phyloP scores from a whole-genome alignment of 75 land plant species.

The Cryptomeria japonica region DNA sequence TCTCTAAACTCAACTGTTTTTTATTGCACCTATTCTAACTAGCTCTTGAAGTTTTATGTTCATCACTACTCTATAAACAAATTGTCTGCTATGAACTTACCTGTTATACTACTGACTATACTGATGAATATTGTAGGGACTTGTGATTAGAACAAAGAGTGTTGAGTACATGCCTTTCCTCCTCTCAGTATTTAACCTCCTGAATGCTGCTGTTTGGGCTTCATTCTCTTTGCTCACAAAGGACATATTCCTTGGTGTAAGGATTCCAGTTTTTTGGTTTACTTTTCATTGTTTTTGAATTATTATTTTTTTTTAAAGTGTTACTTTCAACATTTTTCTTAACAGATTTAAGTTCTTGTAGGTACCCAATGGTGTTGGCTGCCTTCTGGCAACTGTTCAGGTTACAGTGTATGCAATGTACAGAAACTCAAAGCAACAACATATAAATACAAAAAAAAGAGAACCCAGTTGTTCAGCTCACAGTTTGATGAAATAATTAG shows the following conservation, averaged over 20 bases:
- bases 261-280: neutral
- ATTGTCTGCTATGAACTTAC: neutral
- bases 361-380: slow-evolving; percentile 44
- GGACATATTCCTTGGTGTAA: slow-evolving; percentile 25
- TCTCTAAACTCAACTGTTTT: neutral
- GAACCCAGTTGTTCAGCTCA: neutral
- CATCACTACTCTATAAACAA: neutral
- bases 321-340: neutral
- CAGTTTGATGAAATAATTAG: neutral
- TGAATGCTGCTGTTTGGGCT: slow-evolving; percentile 33
- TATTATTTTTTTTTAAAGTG: neutral
- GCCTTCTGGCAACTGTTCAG: slow-evolving; percentile 24
- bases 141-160: slow-evolving; percentile 31
- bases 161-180: slow-evolving; percentile 47
- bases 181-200: slow-evolving; percentile 29
- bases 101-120: neutral
- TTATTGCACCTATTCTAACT: neutral
- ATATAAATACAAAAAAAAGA: neutral
- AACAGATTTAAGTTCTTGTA: neutral
- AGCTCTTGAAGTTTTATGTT: neutral
- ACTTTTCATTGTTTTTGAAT: neutral
- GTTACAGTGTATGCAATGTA: slow-evolving; percentile 27
- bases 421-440: slow-evolving; percentile 11
- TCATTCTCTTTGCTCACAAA: slow-evolving; percentile 20
- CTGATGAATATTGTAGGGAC: slow-evolving; percentile 1